These are phyloP conservation scores for Daedaleopsis nitida DNA, from an alignment of 768 basidiomycete genomes.

Conservation along the genomic window DNA sequence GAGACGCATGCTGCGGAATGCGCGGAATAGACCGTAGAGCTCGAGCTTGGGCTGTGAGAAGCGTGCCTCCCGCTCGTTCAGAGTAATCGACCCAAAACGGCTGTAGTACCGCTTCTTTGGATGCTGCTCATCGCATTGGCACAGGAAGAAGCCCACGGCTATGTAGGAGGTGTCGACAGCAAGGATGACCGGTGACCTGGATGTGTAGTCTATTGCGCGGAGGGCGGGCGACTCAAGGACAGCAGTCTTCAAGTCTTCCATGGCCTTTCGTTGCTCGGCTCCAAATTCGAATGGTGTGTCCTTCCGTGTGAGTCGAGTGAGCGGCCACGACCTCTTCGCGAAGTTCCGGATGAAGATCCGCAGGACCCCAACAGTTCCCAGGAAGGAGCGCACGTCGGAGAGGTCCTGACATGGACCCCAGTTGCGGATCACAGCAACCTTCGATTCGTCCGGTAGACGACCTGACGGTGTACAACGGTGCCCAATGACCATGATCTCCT, in stretches of 20 bases:
- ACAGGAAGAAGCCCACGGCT: conserved; percentile 26
- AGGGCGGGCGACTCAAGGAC: conserved; percentile 13
- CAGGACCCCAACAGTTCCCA: conserved; percentile 23
- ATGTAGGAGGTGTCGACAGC: conserved; percentile 26
- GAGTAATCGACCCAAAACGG: conserved; percentile 30
- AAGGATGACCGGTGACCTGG: conserved; percentile 16
- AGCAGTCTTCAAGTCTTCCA: conserved; percentile 19
- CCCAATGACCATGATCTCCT: conserved; percentile 33
- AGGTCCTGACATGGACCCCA: conserved; percentile 23
- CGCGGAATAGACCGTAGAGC: conserved; percentile 24
- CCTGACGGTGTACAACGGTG: conserved; percentile 42
- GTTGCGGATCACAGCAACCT: conserved; percentile 27
- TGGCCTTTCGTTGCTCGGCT: conserved; percentile 6
- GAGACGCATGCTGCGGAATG: not conserved
- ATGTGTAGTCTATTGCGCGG: conserved; percentile 23
- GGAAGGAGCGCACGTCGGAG: conserved; percentile 28
- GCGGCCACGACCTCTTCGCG: conserved; percentile 11
- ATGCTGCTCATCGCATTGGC: conserved; percentile 23
- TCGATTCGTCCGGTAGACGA: conserved; percentile 25
- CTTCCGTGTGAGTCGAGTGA: conserved; percentile 22
- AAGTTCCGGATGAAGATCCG: conserved; percentile 26
- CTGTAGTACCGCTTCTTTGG: conserved; percentile 25
- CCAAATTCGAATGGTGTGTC: conserved; percentile 20
- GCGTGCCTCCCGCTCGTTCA: not conserved
- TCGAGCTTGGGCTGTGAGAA: conserved; percentile 31